Percentiles rank a stretch among this genome's conserved stretches.
phyloP scores from a whole-genome alignment of 768 basidiomycete genomes.

The Xerocomellus dryophilus region DNA sequence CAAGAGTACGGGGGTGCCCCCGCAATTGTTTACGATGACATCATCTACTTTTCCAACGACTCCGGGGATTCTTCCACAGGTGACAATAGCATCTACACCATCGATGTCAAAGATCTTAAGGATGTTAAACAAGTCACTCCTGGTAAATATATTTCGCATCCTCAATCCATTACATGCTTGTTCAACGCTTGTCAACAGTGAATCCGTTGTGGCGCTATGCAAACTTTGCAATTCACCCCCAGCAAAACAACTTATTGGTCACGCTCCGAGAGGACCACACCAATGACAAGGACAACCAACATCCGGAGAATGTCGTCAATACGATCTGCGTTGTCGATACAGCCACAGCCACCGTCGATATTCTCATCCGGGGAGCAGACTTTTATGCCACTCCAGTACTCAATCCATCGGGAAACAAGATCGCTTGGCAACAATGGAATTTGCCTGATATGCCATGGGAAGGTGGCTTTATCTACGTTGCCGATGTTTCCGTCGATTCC shows the following conservation, averaged over 20 bases:
- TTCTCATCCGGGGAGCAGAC: conserved; percentile 52
- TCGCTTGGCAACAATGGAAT: conserved; percentile 63
- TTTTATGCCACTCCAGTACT: conserved; percentile 63
- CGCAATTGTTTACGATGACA: conserved; percentile 45
- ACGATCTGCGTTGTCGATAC: conserved; percentile 55
- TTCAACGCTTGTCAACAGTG: conserved; percentile 5
- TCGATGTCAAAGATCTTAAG: no score
- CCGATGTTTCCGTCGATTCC: conserved; percentile 30
- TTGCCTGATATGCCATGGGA: conserved; percentile 72
- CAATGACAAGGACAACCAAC: neutral
- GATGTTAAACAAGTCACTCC: conserved; percentile 39
- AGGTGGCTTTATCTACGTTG: conserved; percentile 51
- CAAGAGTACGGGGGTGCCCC: conserved; percentile 71
- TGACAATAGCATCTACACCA: conserved; percentile 48
- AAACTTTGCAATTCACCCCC: conserved; percentile 57
- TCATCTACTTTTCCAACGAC: conserved; percentile 58
- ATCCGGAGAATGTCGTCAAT: conserved; percentile 42
- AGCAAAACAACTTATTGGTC: conserved; percentile 47
- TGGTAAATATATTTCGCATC: conserved; percentile 42
- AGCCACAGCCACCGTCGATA: conserved; percentile 28
- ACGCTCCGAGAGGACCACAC: conserved; percentile 70
- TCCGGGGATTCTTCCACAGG: conserved; percentile 9
- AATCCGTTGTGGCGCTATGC: conserved; percentile 38
- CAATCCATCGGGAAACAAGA: conserved; percentile 50
- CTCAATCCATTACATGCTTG: neutral